Base-by-base conservation (phyloP, 768 basidiomycete genomes). In the Butyriboletus loyo region DNA sequence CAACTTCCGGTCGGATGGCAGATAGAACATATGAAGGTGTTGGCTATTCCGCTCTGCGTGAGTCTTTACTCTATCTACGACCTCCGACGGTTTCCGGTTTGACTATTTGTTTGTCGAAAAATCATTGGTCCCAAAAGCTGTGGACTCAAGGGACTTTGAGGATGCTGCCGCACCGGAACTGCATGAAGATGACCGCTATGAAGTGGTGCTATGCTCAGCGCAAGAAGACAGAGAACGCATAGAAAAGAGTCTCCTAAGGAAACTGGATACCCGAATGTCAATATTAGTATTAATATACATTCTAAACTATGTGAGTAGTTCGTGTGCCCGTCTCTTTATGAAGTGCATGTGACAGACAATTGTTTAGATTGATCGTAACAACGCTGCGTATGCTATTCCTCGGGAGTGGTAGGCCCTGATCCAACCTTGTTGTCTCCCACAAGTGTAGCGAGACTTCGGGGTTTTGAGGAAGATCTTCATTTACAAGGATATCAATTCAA, bases 401-500 rank as follows among this genome's bases (percentile, higher is more conserved):
- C 15, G 19, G 13, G 38, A 35, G 17, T 19, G 24, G 7, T 7
- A 17, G 19, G 15, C 30, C 6, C 36, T 49, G 21, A 39, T 32
- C 15, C 17, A 32, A 43, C 36, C 7, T 19, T 11, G n/a, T 57
- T 28, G 10, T 30, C 19, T 46, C 19, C 25, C 10, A 40, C 38
- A 57, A 88, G 88, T 39, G 87, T 86, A 11, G 89, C 87, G 30
- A 77, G 89, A 48, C 72, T 89, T 37, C 77, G 81, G 31, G 89
- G 88, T 0, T 85, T 90, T 48, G 84, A 87, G 62, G 71, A 75
- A 44, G 87, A 90, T 66, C 75, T 90, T 28, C 70, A 79, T 35
- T 73, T 90, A 17, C 68, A 78, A 55, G 84, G 80, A 35, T 69
- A 76, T 48, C 75, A 89, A 58, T 90, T 88, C 62, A 77, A 82